phyloP scores from a whole-genome alignment of 2,329 filamentous ascomycete genomes.

The Fusarium liriodendri region DNA sequence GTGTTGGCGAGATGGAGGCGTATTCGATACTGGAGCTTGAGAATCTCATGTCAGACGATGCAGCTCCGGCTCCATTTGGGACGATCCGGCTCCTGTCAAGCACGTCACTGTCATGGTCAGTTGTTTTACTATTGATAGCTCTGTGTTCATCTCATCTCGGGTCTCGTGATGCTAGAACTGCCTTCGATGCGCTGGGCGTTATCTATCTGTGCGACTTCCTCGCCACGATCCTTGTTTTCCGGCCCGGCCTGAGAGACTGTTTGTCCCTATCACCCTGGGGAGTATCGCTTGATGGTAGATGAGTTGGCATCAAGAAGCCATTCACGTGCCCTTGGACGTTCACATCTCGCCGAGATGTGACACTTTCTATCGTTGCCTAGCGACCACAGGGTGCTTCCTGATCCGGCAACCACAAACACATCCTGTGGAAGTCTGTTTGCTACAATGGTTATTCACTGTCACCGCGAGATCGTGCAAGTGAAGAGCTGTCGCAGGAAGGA shows the following conservation, averaged over 20 bases:
- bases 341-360: conserved; percentile 2
- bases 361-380: conserved; percentile 19
- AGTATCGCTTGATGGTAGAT: too few relatives aligned
- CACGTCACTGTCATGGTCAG: not conserved
- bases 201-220: not conserved
- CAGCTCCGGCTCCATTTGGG: not conserved
- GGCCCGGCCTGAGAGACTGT: not conserved
- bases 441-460: not conserved
- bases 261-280: not conserved
- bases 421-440: not conserved
- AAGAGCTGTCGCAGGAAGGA: not conserved
- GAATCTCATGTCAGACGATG: not conserved
- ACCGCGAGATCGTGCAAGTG: conserved; percentile 1
- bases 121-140: not conserved
- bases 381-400: conserved; percentile 1
- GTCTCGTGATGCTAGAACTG: not conserved
- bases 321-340: not conserved
- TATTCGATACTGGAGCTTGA: not conserved
- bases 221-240: not conserved
- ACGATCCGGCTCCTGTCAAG: not conserved
- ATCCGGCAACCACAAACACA: conserved; percentile 6
- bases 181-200: not conserved
- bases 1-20: not conserved
- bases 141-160: not conserved
- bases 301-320: not conserved